Base-by-base conservation (phyloP, 208 protist genomes). In the Wallacemonas sp. region DNA sequence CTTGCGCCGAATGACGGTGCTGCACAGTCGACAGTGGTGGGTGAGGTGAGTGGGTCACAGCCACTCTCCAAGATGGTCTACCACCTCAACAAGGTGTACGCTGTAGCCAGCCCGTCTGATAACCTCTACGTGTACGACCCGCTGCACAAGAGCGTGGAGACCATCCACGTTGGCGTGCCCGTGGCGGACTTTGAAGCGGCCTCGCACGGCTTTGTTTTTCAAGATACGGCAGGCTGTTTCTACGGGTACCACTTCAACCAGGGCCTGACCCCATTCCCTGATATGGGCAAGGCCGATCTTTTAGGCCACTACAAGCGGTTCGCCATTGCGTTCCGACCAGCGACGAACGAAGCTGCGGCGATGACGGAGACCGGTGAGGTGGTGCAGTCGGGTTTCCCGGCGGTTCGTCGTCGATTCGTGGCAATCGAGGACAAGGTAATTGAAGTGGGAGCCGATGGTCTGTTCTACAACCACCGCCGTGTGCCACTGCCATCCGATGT, bases 131-230 rank as follows among this genome's bases (percentile, higher is more conserved):
- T 69, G 2, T 89, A 84, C 62, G 89, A 95, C 63, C 84, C 84
- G 26, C 68, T 92, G 2, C 70, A 73, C 70, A 54, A 45, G 23
- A 74, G 68, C 1, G 64, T 79, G 2, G 89, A 95, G 61, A 74
- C 54, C 0, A 45, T 92, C n/a, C 18, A 71, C 2, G 62, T 86
- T 32, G 36, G 69, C 25, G 70, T 72, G 20, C 44, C 70, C 4
- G 50, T 89, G 11, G 36, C 55, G n/a, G 62, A 77, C 45, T 74
- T 82, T 16, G 74, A 83, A 29, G 64, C 79, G 18, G 82, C 79
- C 0, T 80, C 77, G 29, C 79, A 95, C 57, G 89, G 89, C 1
- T 92, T 95, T 78, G 86, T 92, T 4, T 75, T 92, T 63, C 44
- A 68, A 3, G 68, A 74, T 55, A 65, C 50, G 22, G 38, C 61